These are phyloP conservation scores for Stylosanthes scabra DNA, from an alignment of 331 rosid species.

Conservation along the genomic window DNA sequence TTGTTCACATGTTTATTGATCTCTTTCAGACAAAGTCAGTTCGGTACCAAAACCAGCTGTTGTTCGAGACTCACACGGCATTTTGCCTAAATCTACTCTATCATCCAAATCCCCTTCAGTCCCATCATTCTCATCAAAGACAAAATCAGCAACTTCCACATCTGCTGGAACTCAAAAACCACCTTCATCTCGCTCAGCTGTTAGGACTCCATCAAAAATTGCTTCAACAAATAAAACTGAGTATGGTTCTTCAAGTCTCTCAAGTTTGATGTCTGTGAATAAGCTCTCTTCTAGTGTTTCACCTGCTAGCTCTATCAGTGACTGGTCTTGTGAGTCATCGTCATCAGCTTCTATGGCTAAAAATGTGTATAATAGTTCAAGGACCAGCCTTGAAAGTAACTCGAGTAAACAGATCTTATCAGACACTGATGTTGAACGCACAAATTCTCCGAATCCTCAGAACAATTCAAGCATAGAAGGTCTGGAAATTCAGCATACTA, in stretches of 20 bases:
- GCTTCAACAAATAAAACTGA: slow-evolving; percentile 48
- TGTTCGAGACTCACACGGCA: slow-evolving; percentile 50
- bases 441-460: slow-evolving; percentile 43
- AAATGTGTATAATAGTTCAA: slow-evolving; percentile 58
- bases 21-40: slow-evolving; percentile 65
- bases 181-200: slow-evolving; percentile 52
- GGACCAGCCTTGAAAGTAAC: slow-evolving; percentile 64
- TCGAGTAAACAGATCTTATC: slow-evolving; percentile 54
- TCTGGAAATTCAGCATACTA: slow-evolving; percentile 46
- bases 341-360: slow-evolving; percentile 63
- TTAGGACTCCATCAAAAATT: slow-evolving; percentile 60
- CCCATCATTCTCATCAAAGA: slow-evolving; percentile 53
- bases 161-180: slow-evolving; percentile 45
- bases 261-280: slow-evolving; percentile 51
- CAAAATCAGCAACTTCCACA: slow-evolving; percentile 45
- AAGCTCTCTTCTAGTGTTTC: slow-evolving; percentile 71
- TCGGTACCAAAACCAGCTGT: slow-evolving; percentile 55
- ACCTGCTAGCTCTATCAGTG: slow-evolving; percentile 90
- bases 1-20: slow-evolving; percentile 33
- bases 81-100: slow-evolving; percentile 44
- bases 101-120: slow-evolving; percentile 53
- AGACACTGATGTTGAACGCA: slow-evolving; percentile 48
- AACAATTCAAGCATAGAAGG: slow-evolving; percentile 48
- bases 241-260: slow-evolving; percentile 53
- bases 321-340: slow-evolving; percentile 88